phyloP scores from a whole-genome alignment of 352 stramenopile species.

The Phytophthora capsici region DNA sequence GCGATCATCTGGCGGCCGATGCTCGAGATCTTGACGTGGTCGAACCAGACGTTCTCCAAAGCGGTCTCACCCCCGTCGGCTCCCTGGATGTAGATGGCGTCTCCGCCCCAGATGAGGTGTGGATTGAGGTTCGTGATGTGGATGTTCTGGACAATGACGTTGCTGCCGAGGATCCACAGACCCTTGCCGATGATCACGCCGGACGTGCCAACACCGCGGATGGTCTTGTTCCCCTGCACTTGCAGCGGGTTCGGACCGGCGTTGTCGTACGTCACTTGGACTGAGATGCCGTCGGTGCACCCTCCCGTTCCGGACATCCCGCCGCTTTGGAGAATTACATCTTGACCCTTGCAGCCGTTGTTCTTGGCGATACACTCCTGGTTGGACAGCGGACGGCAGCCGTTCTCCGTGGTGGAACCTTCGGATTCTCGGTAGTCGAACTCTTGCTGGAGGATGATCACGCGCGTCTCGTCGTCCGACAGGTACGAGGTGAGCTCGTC shows the following conservation, averaged over 20 bases:
- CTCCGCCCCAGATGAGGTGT: too few species aligned
- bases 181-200: not conserved
- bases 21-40: not conserved
- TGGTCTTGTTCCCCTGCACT: not conserved
- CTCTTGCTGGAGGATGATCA: not conserved
- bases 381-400: not conserved
- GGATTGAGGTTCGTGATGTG: not conserved
- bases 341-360: not conserved
- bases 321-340: not conserved
- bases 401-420: not conserved
- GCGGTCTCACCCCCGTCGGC: not conserved
- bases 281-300: not conserved
- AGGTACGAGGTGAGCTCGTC: constrained; percentile 33
- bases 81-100: not conserved
- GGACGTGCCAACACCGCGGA: not conserved
- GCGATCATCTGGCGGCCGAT: not conserved
- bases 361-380: constrained; percentile 1
- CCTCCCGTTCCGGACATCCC: not conserved
- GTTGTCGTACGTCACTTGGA: not conserved
- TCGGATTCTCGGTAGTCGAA: not conserved
- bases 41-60: not conserved
- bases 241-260: not conserved
- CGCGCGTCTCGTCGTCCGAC: not conserved
- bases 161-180: not conserved
- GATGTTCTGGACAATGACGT: not conserved